Evolutionary conservation across 768 basidiomycete species (phyloP), one percentile per base, ranked within the genome.

Genomic region (Sporobolomyces pararoseus): DNA sequence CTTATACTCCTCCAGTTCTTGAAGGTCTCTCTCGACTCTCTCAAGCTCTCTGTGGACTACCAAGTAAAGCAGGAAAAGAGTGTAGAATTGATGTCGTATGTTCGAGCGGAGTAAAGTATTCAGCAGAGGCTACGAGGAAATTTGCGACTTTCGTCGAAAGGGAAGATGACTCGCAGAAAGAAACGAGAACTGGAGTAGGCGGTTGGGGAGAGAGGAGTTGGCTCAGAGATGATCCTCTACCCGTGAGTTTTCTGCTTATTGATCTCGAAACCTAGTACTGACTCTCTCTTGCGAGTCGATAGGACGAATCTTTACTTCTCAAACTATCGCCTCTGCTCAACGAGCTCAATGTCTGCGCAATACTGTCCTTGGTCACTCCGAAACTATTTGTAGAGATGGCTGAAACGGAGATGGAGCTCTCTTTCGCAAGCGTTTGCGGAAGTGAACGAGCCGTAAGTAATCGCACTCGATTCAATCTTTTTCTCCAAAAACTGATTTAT

Each of bases 151-250:
- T 32, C 23, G 31, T 61, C 46, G 31, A 47, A n/a, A 23, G 46
- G 29, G 31, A 39, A 49, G 59, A 61, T 32, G n/a, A n/a, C n/a
- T n/a, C n/a, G n/a, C 29, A 49, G 32, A 61, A 47, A 25, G 29
- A 31, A 21, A 19, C 59, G 32, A 61, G 44, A 34, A 6, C 42
- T 3, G 58, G 27, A 10, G 4, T 29, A 4, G 3, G 4, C 2
- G 58, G 3, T 32, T 59, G 39, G 58, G 58, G 42, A 3, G 23
- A 31, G 3, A 2, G 42, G 29, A 27, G 12, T 6, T 61, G 59
- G 59, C 46, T 61, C 2, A 14, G 21, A 4, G 59, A 61, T 21
- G 46, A 61, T 49, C 59, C 59, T 29, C 17, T 29, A 2, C 29
- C 19, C 23, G 59, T 34, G 21, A 61, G 59, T 31, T 32, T 13